Evolutionary conservation across 768 basidiomycete species (phyloP), one percentile per base, ranked within the genome.

Genomic region (Calocybe gangraenosa): DNA sequence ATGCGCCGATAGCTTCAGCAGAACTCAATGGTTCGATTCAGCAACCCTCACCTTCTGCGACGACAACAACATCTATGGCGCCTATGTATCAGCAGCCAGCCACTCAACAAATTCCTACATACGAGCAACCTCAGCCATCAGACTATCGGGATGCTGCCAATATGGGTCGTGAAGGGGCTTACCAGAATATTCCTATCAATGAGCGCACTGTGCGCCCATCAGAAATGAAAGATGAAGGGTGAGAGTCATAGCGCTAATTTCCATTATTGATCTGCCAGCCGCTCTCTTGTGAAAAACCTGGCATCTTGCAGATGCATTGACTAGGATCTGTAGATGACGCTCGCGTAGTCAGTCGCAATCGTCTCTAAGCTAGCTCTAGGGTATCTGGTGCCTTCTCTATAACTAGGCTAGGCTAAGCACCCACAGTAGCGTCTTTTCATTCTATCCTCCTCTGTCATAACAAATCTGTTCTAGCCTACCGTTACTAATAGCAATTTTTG

Each of bases 141-240:
- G 81, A 82, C 33, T 80, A 80, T 56, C 65, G 69, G 19, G 69
- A 72, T 48, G 50, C 54, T 17, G 54, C 66, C 48, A 57, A 63
- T 17, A 62, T 63, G 32, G 61, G 64, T 20, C 61, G 46, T 18
- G 67, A 71, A 13, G 68, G 69, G 19, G 68, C 58, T 22, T 77
- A 71, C 47, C 70, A 70, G 54, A 74, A 56, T 60, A 64, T 66
- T 21, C 64, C 70, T 19, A 65, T 67, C 41, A 71, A 73, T 18
- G 81, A 86, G 60, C 77, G 88, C 36, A 82, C 78, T 25, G 69
- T 92, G 13, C 76, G 89, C 25, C 88, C 88, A 14, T 85, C 85
- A 9, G 92, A 96, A 65, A 92, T 92, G 90, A 92, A 92, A 65
- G 94, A 96, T 56, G 93, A 95, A 87, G 93, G 93, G 94, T 97